A percentile compares a stretch with the other conserved stretches of the same genome.
Evolutionary conservation across 495 filamentous ascomycete genomes (phyloP).

Genomic region (Penicillium robsamsonii): DNA sequence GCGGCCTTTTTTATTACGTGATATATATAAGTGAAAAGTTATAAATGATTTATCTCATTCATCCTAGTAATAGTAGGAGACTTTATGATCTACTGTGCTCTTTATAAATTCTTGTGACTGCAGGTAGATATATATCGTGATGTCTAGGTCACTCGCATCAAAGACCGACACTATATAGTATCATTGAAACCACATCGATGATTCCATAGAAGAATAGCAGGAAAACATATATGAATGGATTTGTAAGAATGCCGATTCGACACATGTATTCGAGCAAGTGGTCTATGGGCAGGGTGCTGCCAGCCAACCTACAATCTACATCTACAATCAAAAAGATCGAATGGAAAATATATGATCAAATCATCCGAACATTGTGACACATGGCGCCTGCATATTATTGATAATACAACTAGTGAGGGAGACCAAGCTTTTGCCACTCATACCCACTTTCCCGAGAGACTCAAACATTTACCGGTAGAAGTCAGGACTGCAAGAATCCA

Average conservation of each 20-base stretch:
- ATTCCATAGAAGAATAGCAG: background rate
- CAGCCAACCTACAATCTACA: background rate
- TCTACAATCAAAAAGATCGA: background rate
- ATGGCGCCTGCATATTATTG: constrained; percentile 33
- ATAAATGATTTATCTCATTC: too few species aligned
- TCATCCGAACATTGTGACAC: constrained; percentile 25
- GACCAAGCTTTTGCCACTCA: constrained; percentile 28
- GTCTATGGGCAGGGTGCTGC: background rate
- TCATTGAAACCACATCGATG: background rate
- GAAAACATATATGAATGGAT: background rate
- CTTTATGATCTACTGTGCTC: too few species aligned
- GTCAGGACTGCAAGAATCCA: constrained; percentile 42
- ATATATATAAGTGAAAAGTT: too few species aligned
- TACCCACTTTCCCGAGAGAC: constrained; percentile 12
- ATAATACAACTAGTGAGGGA: constrained; percentile 37
- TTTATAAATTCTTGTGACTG: too few species aligned
- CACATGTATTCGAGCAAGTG: background rate
- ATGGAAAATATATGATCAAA: background rate
- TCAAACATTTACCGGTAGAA: constrained; percentile 51
- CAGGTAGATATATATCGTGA: too few species aligned
- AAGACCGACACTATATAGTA: background rate
- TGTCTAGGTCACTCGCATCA: background rate
- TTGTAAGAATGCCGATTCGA: background rate
- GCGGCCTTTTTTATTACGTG: too few species aligned
- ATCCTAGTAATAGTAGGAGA: too few species aligned